Conservation (phyloP, 2,329 filamentous ascomycete genomes). For the Herpotrichia juniperi region DNA sequence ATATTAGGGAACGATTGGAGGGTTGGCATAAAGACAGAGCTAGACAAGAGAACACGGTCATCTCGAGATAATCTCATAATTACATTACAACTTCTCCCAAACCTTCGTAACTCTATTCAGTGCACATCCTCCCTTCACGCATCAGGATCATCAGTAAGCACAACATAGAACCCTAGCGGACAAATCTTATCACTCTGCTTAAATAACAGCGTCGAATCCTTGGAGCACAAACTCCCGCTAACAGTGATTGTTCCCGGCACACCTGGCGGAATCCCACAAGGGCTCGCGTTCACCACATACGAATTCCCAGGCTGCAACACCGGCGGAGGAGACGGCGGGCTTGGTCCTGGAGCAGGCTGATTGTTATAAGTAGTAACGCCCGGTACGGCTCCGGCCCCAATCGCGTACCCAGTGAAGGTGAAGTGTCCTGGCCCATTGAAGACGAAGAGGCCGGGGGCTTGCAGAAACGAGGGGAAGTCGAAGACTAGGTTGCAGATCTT, state of each 20-base stretch:
- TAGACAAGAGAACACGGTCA: too few relatives aligned
- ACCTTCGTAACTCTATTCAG: too few relatives aligned
- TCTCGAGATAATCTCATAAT: too few relatives aligned
- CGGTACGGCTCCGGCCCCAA: slow-evolving; percentile 23
- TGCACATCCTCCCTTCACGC: background rate
- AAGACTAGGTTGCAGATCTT: slow-evolving; percentile 40
- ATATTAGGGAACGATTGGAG: too few relatives aligned
- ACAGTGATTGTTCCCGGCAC: slow-evolving; percentile 24
- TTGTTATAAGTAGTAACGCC: slow-evolving; percentile 30
- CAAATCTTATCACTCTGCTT: slow-evolving; percentile 26
- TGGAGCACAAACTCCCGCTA: slow-evolving; percentile 25
- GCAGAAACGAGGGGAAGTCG: slow-evolving; percentile 24
- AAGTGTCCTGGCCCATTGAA: slow-evolving; percentile 27
- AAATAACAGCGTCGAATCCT: slow-evolving; percentile 27
- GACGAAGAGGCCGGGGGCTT: slow-evolving; percentile 21
- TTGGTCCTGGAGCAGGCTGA: slow-evolving; percentile 23
- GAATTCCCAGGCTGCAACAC: slow-evolving; percentile 27
- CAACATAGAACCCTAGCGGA: slow-evolving; percentile 33
- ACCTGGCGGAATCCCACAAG: slow-evolving; percentile 26
- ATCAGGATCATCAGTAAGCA: slow-evolving; percentile 28
- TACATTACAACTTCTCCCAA: too few relatives aligned
- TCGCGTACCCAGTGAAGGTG: slow-evolving; percentile 29
- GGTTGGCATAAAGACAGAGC: too few relatives aligned
- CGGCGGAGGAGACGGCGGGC: slow-evolving; percentile 24
- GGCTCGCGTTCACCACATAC: slow-evolving; percentile 28